Percentiles rank a stretch among this genome's conserved stretches.
Evolutionary conservation across 768 basidiomycete genomes (phyloP).

Genomic region (Rhizopogon vesiculosus): DNA sequence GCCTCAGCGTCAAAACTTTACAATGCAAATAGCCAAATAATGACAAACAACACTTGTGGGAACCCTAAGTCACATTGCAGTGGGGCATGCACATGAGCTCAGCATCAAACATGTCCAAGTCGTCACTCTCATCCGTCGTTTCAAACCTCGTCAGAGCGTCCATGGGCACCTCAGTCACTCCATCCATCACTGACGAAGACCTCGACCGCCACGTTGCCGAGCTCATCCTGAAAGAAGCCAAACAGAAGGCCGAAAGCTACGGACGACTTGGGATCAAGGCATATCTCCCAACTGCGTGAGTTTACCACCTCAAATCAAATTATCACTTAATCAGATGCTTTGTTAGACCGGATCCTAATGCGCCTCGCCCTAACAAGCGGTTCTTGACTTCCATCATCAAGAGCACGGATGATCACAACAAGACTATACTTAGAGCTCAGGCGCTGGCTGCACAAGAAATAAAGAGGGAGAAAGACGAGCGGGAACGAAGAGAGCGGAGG

Average conservation of each 20-base stretch:
- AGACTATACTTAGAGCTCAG: constrained; percentile 72
- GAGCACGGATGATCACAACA: constrained; percentile 95
- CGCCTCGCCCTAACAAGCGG: constrained; percentile 78
- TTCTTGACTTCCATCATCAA: constrained; percentile 83
- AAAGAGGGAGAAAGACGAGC: constrained; percentile 63
- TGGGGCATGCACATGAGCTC: not conserved
- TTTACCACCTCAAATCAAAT: constrained; percentile 20
- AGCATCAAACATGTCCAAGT: constrained; percentile 31
- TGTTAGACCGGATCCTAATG: constrained; percentile 60
- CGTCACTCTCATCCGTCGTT: constrained; percentile 80
- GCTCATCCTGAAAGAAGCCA: constrained; percentile 88
- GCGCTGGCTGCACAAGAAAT: constrained; percentile 68
- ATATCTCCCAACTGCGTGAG: constrained; percentile 56
- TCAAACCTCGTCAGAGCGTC: constrained; percentile 75
- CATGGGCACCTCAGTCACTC: constrained; percentile 61
- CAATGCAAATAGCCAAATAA: constrained; percentile 15
- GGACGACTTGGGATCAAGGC: constrained; percentile 73
- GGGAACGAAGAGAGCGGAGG: constrained; percentile 55
- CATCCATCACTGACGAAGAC: constrained; percentile 70
- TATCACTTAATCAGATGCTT: not conserved
- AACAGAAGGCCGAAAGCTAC: constrained; percentile 83
- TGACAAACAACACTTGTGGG: constrained; percentile 7
- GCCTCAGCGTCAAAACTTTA: no score
- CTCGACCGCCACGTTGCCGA: constrained; percentile 91
- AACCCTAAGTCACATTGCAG: not conserved